Base-by-base conservation (phyloP, 176 grass and related monocot genomes). In the Oryza brachyantha region DNA sequence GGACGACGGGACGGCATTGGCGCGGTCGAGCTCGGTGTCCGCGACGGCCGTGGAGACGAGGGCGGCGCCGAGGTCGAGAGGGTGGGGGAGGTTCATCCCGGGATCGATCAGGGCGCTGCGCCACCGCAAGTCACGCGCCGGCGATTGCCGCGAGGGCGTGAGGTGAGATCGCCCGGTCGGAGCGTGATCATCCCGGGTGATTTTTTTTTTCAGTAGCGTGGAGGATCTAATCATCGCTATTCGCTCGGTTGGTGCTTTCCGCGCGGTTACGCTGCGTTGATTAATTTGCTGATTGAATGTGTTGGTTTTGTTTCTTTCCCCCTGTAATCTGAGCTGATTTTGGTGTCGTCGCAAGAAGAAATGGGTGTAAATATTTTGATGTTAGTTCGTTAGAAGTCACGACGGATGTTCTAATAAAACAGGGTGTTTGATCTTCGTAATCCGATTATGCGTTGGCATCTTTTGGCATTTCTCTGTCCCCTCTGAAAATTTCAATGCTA, bases 71-170 rank as follows among this genome's bases (percentile, higher is more conserved):
- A 86, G 84, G 66, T 10, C 60, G 26, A 76, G 69, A 0, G 54
- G 80, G 48, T 91, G 84, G 91, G 78, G 84, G 3, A 75, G 81
- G 84, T 73, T 88, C 48, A 81, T 95, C 9, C 70, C 92, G 0
- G 82, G 86, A 55, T 85, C 86, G 70, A 91, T 93, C 82, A 93
- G 85, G 74, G 85, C 76, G 55, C 84, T 99, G 60, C 86, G 86
- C 27, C 68, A 78, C 38, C 90, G 81, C 22, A 97, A 88, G 79
- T 74, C 79, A 0, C 55, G 57, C 28, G 8, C 73, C 11, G 50
- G 4, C 75, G 68, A 84, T n/a, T 57, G 29, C 42, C 42, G 66
- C 1, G 64, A 61, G 2, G 42, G 73, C 16, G 61, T 65, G 5
- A 5, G 48, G 62, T 73, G 75, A 85, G 72, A 52, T 19, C 16